Conservation (phyloP, 2,329 filamentous ascomycete species). For the Botryosphaeria dothidea region DNA sequence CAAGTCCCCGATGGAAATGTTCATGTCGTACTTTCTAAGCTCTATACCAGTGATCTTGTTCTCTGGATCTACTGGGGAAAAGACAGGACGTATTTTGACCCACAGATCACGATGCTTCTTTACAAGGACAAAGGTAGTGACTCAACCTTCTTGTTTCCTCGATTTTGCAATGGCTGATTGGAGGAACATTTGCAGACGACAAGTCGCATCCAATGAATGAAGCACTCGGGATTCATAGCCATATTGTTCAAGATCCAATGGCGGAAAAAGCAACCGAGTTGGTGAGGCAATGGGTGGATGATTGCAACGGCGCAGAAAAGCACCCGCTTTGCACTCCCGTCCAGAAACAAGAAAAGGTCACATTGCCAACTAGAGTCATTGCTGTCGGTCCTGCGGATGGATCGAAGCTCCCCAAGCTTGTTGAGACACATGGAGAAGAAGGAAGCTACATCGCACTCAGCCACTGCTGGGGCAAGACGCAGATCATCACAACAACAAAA, state of each 20-base stretch:
- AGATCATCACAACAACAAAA: constrained; percentile 27
- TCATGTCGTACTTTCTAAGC: neutral
- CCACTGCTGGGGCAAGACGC: constrained; percentile 28
- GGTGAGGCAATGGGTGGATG: neutral
- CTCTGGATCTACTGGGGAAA: neutral
- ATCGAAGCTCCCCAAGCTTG: neutral
- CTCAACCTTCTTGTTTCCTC: neutral
- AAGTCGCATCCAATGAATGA: neutral
- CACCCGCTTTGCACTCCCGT: neutral
- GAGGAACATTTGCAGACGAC: neutral
- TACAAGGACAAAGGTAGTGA: neutral
- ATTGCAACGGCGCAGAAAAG: neutral
- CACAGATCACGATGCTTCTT: neutral
- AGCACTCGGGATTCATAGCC: neutral
- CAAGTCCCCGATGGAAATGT: neutral
- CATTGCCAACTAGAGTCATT: constrained; percentile 25
- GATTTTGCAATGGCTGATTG: neutral
- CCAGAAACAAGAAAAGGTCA: no score
- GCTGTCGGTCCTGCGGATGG: constrained; percentile 22
- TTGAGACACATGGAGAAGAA: constrained; percentile 15
- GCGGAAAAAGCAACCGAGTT: neutral
- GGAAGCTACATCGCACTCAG: constrained; percentile 26
- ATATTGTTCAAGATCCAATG: neutral
- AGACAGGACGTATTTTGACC: neutral
- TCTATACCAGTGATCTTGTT: neutral